Base-by-base conservation (phyloP, 2,329 filamentous ascomycete species). In the Aspergillus felis region DNA sequence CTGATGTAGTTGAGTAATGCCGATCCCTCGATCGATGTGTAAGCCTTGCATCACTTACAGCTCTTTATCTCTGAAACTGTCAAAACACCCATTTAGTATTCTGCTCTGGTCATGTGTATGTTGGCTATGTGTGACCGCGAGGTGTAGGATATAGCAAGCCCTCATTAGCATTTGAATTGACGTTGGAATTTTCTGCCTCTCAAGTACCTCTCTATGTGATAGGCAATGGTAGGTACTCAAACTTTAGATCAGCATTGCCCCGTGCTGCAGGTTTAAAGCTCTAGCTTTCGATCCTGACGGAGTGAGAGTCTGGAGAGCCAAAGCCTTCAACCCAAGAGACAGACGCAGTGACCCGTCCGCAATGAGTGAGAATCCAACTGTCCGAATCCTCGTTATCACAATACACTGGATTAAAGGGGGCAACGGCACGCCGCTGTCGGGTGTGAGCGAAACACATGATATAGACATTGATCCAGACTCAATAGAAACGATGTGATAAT, bases 401-500 rank as follows among this genome's bases (percentile, higher is more conserved):
- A 7, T 38, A 38, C 14, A 17, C 17, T 14, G 14, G 14, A 38
- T 38, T 17, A 7, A 35, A 17, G 5, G 32, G 32, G 32, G 14
- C 14, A 38, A 17, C 14, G 14, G 14, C 32, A 38, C 32, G 6
- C 14, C 32, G 32, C 32, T 38, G 32, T 38, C 32, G 32, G 32
- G 14, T 6, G 32, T 6, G 32, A 17, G 32, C 14, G 32, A 38
- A 38, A 38, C 14, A 38, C 32, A 38, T 17, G 32, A 38, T 47
- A 24, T 24, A 47, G 12, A 47, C 44, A 47, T 24, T 27, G 44
- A 22, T 44, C 10, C 9, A 12, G 22, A 25, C 12, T 27, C n/a
- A 3, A 59, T 65, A 58, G 54, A 62, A 51, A 56, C 32, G 42
- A 35, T 27, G 41, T 35, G 50, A 32, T 59, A 58, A 58, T 55